Evolutionary conservation across 305 asterid genomes (phyloP).

Genomic region (Fraxinus sp.): DNA sequence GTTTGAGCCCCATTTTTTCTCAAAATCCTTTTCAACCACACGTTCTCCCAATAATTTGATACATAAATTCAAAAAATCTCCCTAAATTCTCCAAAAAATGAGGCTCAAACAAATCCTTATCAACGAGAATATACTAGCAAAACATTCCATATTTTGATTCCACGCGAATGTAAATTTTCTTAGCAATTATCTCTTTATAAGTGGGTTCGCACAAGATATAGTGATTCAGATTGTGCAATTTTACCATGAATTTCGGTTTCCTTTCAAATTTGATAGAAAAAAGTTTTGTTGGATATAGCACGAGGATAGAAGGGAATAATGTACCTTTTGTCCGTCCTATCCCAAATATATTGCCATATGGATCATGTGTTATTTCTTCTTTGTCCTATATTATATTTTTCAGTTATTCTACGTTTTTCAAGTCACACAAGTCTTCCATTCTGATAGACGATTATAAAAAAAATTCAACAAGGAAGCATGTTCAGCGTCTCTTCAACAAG

Average conservation of each 20-base stretch:
- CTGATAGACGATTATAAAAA: too few species aligned
- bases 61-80: too few species aligned
- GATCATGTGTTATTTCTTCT: slow-evolving; percentile 12
- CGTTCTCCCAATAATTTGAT: too few species aligned
- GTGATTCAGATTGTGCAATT: background rate
- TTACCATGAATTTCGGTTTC: background rate
- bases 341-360: slow-evolving; percentile 1
- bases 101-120: background rate
- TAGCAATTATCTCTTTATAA: background rate
- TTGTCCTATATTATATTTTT: background rate
- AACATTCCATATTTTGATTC: background rate
- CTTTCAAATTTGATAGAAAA: slow-evolving; percentile 4
- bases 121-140: background rate
- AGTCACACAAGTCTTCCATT: too few species aligned
- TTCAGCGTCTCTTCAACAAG: too few species aligned
- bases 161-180: background rate
- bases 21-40: too few species aligned
- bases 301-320: background rate
- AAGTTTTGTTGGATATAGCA: background rate
- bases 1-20: too few species aligned
- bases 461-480: too few species aligned
- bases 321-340: background rate
- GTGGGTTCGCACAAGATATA: background rate
- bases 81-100: too few species aligned
- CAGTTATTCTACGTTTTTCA: too few species aligned